These are phyloP conservation scores for Oryza australiensis DNA, from an alignment of 176 grass and related monocot species.

Conservation along the genomic window DNA sequence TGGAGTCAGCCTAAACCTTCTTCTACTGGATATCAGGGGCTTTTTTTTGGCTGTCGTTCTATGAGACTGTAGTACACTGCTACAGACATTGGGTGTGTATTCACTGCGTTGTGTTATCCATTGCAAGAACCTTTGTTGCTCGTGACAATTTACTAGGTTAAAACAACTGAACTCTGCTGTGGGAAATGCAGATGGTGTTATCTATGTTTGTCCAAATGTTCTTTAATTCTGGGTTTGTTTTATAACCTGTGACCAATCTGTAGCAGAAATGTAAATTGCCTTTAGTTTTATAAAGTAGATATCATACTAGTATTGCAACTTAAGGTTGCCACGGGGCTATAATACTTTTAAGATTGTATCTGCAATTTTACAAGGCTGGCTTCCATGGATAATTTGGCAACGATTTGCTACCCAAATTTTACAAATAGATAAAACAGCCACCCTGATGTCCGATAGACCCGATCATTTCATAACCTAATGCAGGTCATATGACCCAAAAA, in stretches of 20 bases:
- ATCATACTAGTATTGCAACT: neutral
- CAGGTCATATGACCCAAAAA: constrained; percentile 22
- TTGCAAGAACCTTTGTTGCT: constrained; percentile 13
- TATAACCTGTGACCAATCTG: neutral
- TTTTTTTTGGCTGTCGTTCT: constrained; percentile 38
- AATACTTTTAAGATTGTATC: neutral
- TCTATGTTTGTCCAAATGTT: neutral
- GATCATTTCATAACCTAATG: neutral
- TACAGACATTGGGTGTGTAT: constrained; percentile 26
- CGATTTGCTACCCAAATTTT: neutral
- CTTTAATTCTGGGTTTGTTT: neutral
- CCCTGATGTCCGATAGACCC: neutral
- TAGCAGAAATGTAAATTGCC: neutral
- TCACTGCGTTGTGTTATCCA: constrained; percentile 9
- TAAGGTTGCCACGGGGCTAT: neutral
- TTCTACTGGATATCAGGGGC: constrained; percentile 22
- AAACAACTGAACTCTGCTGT: constrained; percentile 9
- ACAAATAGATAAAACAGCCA: neutral
- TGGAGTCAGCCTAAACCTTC: constrained; percentile 42
- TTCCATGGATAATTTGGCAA: neutral
- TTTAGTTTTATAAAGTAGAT: neutral
- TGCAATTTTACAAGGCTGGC: constrained; percentile 23
- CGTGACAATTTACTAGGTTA: neutral
- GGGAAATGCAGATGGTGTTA: neutral
- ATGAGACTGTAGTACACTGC: constrained; percentile 29